Percentiles rank a stretch among this genome's conserved stretches.
phyloP scores from a whole-genome alignment of 306 rosid genomes.

The Prunus campanulata region DNA sequence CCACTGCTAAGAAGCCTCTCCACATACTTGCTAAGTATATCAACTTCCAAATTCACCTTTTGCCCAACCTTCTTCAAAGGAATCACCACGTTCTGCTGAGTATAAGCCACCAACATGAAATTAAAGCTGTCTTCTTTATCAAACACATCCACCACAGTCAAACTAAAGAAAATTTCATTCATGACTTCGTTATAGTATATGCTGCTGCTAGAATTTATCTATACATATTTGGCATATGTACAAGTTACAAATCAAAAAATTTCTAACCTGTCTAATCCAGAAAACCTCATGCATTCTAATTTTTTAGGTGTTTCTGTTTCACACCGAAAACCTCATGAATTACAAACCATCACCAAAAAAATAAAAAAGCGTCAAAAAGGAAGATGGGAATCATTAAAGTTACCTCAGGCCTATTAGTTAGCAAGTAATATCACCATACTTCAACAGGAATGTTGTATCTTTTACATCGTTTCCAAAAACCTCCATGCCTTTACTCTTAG shows the following conservation, averaged over 20 bases:
- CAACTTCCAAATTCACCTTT: conserved; percentile 90
- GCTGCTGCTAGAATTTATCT: background rate
- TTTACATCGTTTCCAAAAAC: too few relatives aligned
- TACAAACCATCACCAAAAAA: too few relatives aligned
- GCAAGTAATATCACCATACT: too few relatives aligned
- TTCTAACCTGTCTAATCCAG: background rate
- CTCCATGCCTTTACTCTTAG: too few relatives aligned
- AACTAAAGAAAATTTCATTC: background rate
- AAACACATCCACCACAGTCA: too few relatives aligned
- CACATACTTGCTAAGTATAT: conserved; percentile 81
- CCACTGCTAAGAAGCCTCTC: too few relatives aligned
- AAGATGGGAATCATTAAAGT: too few relatives aligned
- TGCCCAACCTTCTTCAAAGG: conserved; percentile 77
- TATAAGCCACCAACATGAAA: conserved; percentile 87
- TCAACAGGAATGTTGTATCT: too few relatives aligned
- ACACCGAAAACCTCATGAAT: conserved; percentile 10
- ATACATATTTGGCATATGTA: background rate
- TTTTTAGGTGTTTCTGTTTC: background rate
- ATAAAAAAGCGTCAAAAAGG: too few relatives aligned
- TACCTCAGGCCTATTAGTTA: too few relatives aligned
- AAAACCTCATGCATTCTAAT: background rate
- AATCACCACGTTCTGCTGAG: conserved; percentile 73
- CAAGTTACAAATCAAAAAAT: background rate
- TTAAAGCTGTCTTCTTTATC: conserved; percentile 38
- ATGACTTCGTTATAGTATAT: background rate